Evolutionary conservation across 1,284 basidiomycete species (phyloP), one percentile per base, ranked within the genome.

Genomic region (Austroboletus niveus): DNA sequence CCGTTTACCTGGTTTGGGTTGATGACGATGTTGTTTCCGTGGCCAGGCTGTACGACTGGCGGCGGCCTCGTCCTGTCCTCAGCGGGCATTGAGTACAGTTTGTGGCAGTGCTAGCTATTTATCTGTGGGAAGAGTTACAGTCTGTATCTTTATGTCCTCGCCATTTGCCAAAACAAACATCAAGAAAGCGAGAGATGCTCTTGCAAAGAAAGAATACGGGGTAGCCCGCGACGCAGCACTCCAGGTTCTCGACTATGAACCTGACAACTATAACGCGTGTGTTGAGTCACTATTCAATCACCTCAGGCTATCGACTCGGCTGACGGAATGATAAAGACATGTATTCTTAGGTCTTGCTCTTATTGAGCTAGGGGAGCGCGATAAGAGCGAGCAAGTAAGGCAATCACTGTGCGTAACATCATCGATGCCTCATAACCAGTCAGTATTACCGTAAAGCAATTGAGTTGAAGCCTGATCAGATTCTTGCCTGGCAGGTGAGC

Each of bases 351-450:
- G 85, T 2, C 70, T 94, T 12, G 83, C 94, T 0, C 75, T 81
- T 14, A 74, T 89, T 8, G 90, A 94, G 63, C 72, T 94, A 4
- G 81, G 82, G 27, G 79, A 89, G 48, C 67, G 74, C 27, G 81
- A 85, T 31, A 75, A 85, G 64, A 89, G 92, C 71, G 92, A 95
- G 75, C 83, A 89, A 81, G 91, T 94, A 78, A 84, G 56, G 51
- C 35, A 20, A 35, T 42, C 29, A 42, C 35, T 49, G 35, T 42
- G 30, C 52, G 34, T 34, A 22, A n/a, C 38, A 24, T 49, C 48
- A 39, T 20, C 44, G 53, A 45, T 22, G 46, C 34, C 61, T 70
- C 42, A 69, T 48, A n/a, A 30, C 15, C 29, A 9, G 22, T 27
- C 47, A 94, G 92, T 78, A 80, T 29, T 95, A 93, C 65, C 77